Evolutionary conservation across 139 green algal genomes (phyloP).

Genomic region (Chlorella sorokiniana): DNA sequence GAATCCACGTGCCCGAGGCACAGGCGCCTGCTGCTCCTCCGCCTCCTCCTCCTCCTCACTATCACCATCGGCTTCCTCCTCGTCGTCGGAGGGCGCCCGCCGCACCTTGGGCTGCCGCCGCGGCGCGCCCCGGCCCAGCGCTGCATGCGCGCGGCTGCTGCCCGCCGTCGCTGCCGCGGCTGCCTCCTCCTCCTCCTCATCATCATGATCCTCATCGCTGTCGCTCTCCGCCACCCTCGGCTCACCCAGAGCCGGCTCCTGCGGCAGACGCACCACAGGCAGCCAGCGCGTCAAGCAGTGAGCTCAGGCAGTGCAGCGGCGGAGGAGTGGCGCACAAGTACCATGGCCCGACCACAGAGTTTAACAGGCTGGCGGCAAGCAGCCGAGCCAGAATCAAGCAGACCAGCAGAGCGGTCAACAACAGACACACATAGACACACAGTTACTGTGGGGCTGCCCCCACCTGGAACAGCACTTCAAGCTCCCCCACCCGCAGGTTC

Average conservation of each 20-base stretch:
- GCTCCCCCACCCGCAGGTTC: conserved; percentile 62
- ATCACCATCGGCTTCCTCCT: too few species aligned
- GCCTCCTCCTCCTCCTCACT: neutral
- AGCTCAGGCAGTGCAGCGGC: too few species aligned
- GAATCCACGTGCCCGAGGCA: too few species aligned
- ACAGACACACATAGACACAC: neutral
- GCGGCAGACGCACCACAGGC: too few species aligned
- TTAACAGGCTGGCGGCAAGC: neutral
- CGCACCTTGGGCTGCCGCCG: neutral
- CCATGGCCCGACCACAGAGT: too few species aligned
- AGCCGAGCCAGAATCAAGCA: neutral
- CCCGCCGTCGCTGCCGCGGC: neutral
- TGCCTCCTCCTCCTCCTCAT: conserved; percentile 2
- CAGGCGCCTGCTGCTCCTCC: too few species aligned
- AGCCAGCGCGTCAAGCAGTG: too few species aligned
- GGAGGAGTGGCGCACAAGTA: too few species aligned
- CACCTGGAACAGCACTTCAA: conserved; percentile 61
- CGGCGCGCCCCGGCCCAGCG: neutral
- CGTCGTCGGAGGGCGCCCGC: too few species aligned
- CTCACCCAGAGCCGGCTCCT: conserved; percentile 10
- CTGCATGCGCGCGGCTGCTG: neutral
- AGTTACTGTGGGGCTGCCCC: neutral
- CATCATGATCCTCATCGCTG: neutral
- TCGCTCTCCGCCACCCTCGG: conserved; percentile 1
- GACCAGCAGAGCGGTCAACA: too few species aligned